Evolutionary conservation across 2,329 filamentous ascomycete species (phyloP).

Genomic region (Claviceps africana): DNA sequence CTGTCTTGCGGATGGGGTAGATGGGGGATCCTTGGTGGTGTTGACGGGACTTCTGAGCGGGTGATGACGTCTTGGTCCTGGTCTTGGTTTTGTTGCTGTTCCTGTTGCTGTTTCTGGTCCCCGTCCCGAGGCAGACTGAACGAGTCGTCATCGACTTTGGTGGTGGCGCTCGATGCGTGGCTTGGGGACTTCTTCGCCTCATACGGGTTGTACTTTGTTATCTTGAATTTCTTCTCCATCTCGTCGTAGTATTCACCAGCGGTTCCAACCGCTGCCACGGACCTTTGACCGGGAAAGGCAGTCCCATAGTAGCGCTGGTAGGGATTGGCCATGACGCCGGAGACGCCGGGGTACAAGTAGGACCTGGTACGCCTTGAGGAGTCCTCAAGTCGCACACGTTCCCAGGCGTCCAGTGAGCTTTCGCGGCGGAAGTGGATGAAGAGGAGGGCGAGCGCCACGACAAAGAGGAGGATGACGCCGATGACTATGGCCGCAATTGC

Average conservation of each 20-base stretch:
- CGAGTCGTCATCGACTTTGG: not conserved
- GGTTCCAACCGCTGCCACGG: slow-evolving; percentile 9
- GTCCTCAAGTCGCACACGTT: slow-evolving; percentile 1
- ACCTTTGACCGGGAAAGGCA: slow-evolving; percentile 9
- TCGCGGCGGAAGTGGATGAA: slow-evolving; percentile 33
- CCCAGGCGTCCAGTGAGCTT: slow-evolving; percentile 15
- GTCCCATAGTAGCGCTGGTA: slow-evolving; percentile 11
- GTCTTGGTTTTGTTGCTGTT: not conserved
- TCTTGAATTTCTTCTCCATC: slow-evolving; percentile 16
- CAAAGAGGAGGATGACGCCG: slow-evolving; percentile 28
- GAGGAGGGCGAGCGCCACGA: slow-evolving; percentile 30
- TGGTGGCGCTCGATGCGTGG: not conserved
- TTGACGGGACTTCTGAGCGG: not conserved
- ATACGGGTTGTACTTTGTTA: not conserved
- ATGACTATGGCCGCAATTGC: slow-evolving; percentile 41
- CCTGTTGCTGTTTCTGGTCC: not conserved
- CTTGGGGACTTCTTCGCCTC: too few relatives aligned
- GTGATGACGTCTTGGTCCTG: not conserved
- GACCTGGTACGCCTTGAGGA: not conserved
- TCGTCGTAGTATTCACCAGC: slow-evolving; percentile 28
- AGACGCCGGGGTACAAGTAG: not conserved
- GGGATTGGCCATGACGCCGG: slow-evolving; percentile 14
- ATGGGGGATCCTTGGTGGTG: not conserved
- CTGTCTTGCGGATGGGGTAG: too few relatives aligned
- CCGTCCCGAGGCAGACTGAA: too few relatives aligned